These are phyloP conservation scores for Thymus mandschuricus DNA, from an alignment of 257 asterid species.

Conservation along the genomic window DNA sequence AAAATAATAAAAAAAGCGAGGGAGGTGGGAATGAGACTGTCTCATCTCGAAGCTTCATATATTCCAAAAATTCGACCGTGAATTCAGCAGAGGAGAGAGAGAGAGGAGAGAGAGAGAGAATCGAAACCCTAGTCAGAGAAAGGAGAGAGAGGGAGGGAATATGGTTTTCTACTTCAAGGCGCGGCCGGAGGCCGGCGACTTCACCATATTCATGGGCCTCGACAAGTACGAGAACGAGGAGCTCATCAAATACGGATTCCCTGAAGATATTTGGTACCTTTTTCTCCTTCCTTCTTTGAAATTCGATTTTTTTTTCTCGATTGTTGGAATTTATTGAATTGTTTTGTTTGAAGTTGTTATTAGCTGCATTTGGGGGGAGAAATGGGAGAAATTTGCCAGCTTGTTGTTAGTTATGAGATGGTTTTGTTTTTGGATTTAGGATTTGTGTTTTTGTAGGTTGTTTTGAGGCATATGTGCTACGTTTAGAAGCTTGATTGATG, in stretches of 20 bases:
- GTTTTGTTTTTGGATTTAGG: neutral
- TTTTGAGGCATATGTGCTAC: conserved; percentile 7
- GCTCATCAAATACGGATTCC: conserved; percentile 89
- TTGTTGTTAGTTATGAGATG: neutral
- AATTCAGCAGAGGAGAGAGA: conserved; percentile 17
- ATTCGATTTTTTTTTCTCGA: neutral
- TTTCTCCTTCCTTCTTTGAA: neutral
- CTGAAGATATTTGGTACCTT: conserved; percentile 84
- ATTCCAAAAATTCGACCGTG: conserved; percentile 6
- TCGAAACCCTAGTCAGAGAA: conserved; percentile 47
- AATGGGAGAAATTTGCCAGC: neutral
- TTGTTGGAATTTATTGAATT: conserved; percentile 1
- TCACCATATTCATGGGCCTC: conserved; percentile 92
- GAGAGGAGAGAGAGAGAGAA: conserved; percentile 14
- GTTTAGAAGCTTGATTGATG: conserved; percentile 17
- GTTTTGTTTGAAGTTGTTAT: neutral
- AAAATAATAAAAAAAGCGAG: neutral
- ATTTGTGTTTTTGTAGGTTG: conserved; percentile 2
- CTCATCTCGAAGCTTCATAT: conserved; percentile 29
- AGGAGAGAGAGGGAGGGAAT: conserved; percentile 24
- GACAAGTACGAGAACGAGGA: conserved; percentile 96
- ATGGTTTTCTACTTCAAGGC: conserved; percentile 98
- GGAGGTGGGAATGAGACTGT: conserved; percentile 10
- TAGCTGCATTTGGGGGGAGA: neutral
- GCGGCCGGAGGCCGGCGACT: conserved; percentile 87